phyloP scores from a whole-genome alignment of 2,329 filamentous ascomycete species.

The Talaromyces sp. region DNA sequence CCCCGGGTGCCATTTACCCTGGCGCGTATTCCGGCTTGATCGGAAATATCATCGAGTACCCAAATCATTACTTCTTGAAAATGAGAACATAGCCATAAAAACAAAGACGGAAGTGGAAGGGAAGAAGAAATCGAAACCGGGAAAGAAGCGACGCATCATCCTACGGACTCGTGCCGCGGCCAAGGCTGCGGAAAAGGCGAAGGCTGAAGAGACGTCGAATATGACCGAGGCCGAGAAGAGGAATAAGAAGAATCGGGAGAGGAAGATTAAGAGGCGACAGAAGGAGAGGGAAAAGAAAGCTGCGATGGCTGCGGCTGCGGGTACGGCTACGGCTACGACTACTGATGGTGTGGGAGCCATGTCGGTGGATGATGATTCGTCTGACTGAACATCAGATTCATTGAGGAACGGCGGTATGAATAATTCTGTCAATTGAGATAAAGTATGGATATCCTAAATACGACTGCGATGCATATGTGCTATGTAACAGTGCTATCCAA shows the following conservation, averaged over 20 bases:
- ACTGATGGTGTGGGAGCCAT: neutral
- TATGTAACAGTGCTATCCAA: neutral
- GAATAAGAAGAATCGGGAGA: slow-evolving; percentile 41
- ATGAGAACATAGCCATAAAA: neutral
- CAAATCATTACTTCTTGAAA: neutral
- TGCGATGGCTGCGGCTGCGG: slow-evolving; percentile 26
- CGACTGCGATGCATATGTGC: neutral
- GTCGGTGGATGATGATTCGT: neutral
- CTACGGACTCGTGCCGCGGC: slow-evolving; percentile 37
- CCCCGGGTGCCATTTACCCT: slow-evolving; percentile 43
- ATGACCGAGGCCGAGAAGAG: slow-evolving; percentile 40
- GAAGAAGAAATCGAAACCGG: slow-evolving; percentile 39
- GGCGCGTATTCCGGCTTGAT: slow-evolving; percentile 42
- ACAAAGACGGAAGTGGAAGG: neutral
- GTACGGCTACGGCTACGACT: slow-evolving; percentile 24
- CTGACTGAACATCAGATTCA: neutral
- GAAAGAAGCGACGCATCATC: slow-evolving; percentile 44
- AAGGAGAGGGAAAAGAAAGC: slow-evolving; percentile 40
- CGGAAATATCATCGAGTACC: slow-evolving; percentile 19
- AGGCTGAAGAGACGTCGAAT: slow-evolving; percentile 31
- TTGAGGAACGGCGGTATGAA: no score
- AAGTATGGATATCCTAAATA: neutral
- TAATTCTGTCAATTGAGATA: neutral
- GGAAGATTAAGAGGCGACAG: slow-evolving; percentile 39
- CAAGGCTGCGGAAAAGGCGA: neutral